These are phyloP conservation scores for Leccinum imitatum DNA, from an alignment of 768 basidiomycete species.

Conservation along the genomic window DNA sequence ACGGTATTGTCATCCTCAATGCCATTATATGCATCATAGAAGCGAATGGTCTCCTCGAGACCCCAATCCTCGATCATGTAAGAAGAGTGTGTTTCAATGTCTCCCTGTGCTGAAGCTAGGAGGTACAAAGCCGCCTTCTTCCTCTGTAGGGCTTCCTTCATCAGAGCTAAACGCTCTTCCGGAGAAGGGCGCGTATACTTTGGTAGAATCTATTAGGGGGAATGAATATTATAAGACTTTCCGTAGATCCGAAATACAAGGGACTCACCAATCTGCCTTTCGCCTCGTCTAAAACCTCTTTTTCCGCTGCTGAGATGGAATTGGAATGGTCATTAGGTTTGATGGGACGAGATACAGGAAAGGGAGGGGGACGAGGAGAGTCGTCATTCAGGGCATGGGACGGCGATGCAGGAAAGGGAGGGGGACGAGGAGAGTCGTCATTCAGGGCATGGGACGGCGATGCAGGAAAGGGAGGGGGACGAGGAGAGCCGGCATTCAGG, in stretches of 20 bases:
- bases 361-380: not conserved
- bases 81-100: not conserved
- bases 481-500: too few species aligned
- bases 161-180: not conserved
- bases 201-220: not conserved
- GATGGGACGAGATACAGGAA: not conserved
- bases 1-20: not conserved
- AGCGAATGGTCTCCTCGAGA: not conserved
- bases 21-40: not conserved
- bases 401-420: too few species aligned
- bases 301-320: not conserved
- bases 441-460: too few species aligned
- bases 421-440: too few species aligned
- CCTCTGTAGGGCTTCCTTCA: not conserved
- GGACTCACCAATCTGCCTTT: not conserved
- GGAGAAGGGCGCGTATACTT: not conserved
- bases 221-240: not conserved
- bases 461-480: too few species aligned
- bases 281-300: not conserved
- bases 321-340: not conserved
- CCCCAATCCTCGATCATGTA: not conserved
- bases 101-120: not conserved
- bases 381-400: too few species aligned
- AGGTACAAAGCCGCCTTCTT: not conserved
- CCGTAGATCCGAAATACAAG: not conserved